Evolutionary conservation across 2,329 filamentous ascomycete species (phyloP).

Genomic region (Trichoderma aggressivum): DNA sequence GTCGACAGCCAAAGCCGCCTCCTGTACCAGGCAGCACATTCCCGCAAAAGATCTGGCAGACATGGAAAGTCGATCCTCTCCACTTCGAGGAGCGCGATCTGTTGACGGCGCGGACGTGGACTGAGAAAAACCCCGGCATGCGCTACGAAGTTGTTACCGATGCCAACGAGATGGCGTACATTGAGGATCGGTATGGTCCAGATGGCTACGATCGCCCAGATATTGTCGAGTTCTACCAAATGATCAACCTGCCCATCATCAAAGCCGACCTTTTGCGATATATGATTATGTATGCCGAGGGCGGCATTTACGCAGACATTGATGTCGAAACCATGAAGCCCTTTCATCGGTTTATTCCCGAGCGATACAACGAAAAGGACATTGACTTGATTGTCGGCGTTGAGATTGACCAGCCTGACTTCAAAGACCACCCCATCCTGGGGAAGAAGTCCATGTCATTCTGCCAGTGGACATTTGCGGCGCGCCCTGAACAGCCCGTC

Average conservation of each 20-base stretch:
- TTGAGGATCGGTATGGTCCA: slow-evolving; percentile 65
- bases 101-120: slow-evolving; percentile 61
- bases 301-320: slow-evolving; percentile 66
- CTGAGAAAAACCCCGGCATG: slow-evolving; percentile 61
- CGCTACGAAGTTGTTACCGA: slow-evolving; percentile 70
- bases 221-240: slow-evolving; percentile 59
- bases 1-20: slow-evolving; percentile 21
- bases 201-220: slow-evolving; percentile 64
- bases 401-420: slow-evolving; percentile 68
- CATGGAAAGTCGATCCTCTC: slow-evolving; percentile 68
- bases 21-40: slow-evolving; percentile 37
- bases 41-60: slow-evolving; percentile 72
- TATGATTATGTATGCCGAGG: slow-evolving; percentile 69
- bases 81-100: slow-evolving; percentile 63
- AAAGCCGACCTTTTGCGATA: slow-evolving; percentile 67
- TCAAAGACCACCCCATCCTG: slow-evolving; percentile 60
- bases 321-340: slow-evolving; percentile 37
- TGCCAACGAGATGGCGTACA: slow-evolving; percentile 62
- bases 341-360: slow-evolving; percentile 38
- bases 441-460: slow-evolving; percentile 67
- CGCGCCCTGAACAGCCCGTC: slow-evolving; percentile 62
- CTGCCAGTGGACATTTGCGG: slow-evolving; percentile 74
- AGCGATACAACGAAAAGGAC: slow-evolving; percentile 60
- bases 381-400: slow-evolving; percentile 68
- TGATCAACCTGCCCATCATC: slow-evolving; percentile 59